phyloP scores from a whole-genome alignment of 495 filamentous ascomycete species.

The Coniosporium apollinis region DNA sequence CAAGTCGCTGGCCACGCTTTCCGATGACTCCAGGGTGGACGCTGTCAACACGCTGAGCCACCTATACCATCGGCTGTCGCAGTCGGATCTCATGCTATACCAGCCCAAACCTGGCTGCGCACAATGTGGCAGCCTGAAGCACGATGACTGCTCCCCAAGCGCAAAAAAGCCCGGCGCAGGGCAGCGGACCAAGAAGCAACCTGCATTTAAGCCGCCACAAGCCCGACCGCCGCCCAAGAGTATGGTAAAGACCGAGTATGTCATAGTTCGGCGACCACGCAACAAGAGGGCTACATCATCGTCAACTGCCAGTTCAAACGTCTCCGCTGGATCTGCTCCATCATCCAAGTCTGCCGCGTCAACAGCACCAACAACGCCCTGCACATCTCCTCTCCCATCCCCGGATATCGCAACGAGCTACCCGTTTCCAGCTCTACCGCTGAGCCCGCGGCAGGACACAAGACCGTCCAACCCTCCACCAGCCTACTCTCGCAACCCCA shows the following conservation, averaged over 20 bases:
- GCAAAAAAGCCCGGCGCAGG: not conserved
- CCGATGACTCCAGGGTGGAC: slow-evolving; percentile 20
- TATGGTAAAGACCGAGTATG: not conserved
- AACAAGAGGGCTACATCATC: not conserved
- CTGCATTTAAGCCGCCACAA: not conserved
- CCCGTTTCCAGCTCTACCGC: not conserved
- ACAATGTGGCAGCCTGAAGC: slow-evolving; percentile 7
- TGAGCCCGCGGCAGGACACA: not conserved
- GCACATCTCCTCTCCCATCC: not conserved
- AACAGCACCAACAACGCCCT: slow-evolving; percentile 1
- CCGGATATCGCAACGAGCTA: not conserved
- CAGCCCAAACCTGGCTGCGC: slow-evolving; percentile 5
- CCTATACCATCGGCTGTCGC: slow-evolving; percentile 18
- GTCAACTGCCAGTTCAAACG: not conserved
- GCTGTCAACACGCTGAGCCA: slow-evolving; percentile 18
- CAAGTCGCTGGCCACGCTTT: slow-evolving; percentile 20
- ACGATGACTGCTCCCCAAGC: not conserved
- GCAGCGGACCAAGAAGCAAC: not conserved
- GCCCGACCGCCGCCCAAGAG: not conserved
- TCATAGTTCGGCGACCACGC: not conserved
- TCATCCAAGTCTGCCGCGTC: not conserved
- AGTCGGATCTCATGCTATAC: slow-evolving; percentile 7
- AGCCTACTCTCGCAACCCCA: not conserved
- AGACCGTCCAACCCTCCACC: not conserved
- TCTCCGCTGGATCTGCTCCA: not conserved